A percentile compares a stretch with the other conserved stretches of the same genome.
Conservation (phyloP, 148 eudicot species). For the Suaeda aralocaspica region DNA sequence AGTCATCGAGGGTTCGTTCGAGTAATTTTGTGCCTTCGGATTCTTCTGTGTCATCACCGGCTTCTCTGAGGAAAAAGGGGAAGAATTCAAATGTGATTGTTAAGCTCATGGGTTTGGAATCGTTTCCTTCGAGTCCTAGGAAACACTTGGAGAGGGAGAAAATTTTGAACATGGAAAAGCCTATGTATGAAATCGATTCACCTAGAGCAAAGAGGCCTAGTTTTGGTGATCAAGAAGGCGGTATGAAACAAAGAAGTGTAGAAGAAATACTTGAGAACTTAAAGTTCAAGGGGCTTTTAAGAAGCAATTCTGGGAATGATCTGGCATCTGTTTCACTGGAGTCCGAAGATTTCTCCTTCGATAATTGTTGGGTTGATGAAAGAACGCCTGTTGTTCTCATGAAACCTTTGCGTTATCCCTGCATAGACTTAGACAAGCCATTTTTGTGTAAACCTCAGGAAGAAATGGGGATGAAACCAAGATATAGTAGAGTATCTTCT, state of each 20-base stretch:
- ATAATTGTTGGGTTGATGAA: constrained; percentile 25
- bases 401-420: constrained; percentile 41
- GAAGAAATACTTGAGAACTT: constrained; percentile 49
- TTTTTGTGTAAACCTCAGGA: constrained; percentile 19
- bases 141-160: constrained; percentile 30
- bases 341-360: constrained; percentile 14
- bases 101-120: constrained; percentile 72
- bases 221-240: constrained; percentile 25
- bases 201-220: constrained; percentile 44
- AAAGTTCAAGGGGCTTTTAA: constrained; percentile 52
- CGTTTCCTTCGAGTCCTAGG: constrained; percentile 28
- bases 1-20: constrained; percentile 41
- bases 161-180: constrained; percentile 33
- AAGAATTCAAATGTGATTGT: constrained; percentile 52
- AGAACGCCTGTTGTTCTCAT: constrained; percentile 61
- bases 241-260: constrained; percentile 37
- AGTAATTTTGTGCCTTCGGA: constrained; percentile 47
- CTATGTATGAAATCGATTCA: constrained; percentile 43
- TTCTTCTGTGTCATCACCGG: constrained; percentile 32
- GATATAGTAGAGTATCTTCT: constrained; percentile 23
- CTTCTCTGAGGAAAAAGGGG: constrained; percentile 36
- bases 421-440: constrained; percentile 21
- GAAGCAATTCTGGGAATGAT: constrained; percentile 19
- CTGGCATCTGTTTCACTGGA: constrained; percentile 12
- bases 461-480: constrained; percentile 19